phyloP scores from a whole-genome alignment of 2,329 filamentous ascomycete genomes.

The Diaporthe citrichinensis region DNA sequence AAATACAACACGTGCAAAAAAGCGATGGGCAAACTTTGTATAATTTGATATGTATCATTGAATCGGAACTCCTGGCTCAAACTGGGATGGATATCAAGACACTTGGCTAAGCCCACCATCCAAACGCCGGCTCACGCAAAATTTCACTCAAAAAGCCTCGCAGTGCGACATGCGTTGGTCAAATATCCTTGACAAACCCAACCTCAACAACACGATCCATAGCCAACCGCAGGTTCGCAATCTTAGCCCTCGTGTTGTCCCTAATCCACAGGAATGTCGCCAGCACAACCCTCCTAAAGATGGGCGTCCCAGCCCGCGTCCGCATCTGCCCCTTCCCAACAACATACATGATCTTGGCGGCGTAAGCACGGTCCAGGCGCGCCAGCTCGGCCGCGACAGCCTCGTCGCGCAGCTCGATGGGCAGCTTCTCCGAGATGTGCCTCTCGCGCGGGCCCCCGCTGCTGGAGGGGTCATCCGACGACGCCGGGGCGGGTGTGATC shows the following conservation, averaged over 20 bases:
- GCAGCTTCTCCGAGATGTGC: constrained; percentile 37
- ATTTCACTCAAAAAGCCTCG: background rate
- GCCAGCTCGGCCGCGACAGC: constrained; percentile 55
- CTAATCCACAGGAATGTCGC: constrained; percentile 72
- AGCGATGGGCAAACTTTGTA: too few relatives aligned
- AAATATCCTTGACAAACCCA: constrained; percentile 77
- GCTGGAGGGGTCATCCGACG: background rate
- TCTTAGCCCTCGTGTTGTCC: constrained; percentile 75
- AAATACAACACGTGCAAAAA: too few relatives aligned
- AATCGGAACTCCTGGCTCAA: background rate
- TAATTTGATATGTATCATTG: too few relatives aligned
- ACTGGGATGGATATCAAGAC: background rate
- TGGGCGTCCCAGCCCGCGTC: constrained; percentile 56
- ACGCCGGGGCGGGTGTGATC: background rate
- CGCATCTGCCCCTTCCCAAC: constrained; percentile 74
- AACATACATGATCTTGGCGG: constrained; percentile 66
- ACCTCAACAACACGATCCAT: constrained; percentile 75
- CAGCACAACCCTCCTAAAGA: constrained; percentile 62
- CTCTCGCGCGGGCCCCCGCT: background rate
- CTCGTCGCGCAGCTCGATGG: constrained; percentile 49
- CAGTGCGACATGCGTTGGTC: background rate
- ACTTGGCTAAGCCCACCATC: background rate
- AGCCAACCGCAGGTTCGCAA: constrained; percentile 71
- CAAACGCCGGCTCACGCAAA: background rate
- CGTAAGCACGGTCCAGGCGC: constrained; percentile 59